phyloP scores from a whole-genome alignment of 1,284 basidiomycete species.

The Ceratobasidium sp. region DNA sequence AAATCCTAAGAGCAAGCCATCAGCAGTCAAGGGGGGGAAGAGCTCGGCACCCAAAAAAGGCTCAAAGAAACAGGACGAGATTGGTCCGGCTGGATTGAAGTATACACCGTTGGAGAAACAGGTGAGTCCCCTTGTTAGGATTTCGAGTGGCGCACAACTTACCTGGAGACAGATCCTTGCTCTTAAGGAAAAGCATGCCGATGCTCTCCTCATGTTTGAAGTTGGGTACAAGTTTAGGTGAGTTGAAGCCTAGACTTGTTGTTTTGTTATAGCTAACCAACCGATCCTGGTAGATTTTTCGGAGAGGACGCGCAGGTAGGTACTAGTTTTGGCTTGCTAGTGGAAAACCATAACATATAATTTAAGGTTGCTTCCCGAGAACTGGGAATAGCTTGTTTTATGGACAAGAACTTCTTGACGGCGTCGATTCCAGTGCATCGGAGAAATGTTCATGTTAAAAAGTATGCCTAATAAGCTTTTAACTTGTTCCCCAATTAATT shows the following conservation, averaged over 20 bases:
- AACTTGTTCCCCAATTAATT: neutral
- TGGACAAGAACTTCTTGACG: conserved; percentile 78
- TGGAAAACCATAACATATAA: conserved; percentile 21
- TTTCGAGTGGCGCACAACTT: neutral
- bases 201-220: conserved; percentile 83
- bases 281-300: conserved; percentile 62
- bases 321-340: neutral
- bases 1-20: conserved; percentile 43
- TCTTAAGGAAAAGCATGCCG: conserved; percentile 76
- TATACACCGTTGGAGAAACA: conserved; percentile 88
- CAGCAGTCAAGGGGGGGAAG: conserved; percentile 48
- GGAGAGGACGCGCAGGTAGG: conserved; percentile 85
- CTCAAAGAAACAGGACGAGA: conserved; percentile 55
- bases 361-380: conserved; percentile 75
- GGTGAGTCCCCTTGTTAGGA: conserved; percentile 52
- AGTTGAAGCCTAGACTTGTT: neutral
- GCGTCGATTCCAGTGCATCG: conserved; percentile 87
- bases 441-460: conserved; percentile 86
- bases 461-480: conserved; percentile 57
- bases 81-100: conserved; percentile 78
- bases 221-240: conserved; percentile 84
- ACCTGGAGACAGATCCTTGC: conserved; percentile 58
- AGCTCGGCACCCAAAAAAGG: too few relatives aligned
- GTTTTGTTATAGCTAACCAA: neutral
- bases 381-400: conserved; percentile 82